Base-by-base conservation (phyloP, 495 filamentous ascomycete species). In the Lophiotrema nucula region DNA sequence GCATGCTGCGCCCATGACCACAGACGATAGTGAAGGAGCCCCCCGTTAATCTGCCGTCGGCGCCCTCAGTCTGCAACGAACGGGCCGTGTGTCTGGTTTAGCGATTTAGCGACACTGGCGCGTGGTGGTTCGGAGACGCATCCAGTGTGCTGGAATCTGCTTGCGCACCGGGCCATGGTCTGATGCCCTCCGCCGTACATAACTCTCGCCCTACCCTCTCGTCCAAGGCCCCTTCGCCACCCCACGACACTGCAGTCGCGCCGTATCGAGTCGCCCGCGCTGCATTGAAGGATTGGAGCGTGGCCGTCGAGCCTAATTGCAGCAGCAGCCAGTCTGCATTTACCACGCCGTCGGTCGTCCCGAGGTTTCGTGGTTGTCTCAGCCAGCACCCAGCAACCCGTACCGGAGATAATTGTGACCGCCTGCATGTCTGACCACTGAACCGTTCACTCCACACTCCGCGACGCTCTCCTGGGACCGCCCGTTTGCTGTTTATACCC, bases 291-390 rank as follows among this genome's bases (percentile, higher is more conserved):
- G 31, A 35, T 8, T 35, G 8, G 31, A 8, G 31, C 8, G 31
- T 35, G 31, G 15, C 31, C 22, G 18, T 33, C 41, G 49, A 53
- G 53, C 52, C 46, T 52, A 37, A 42, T 52, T 46, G 44, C 53
- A n/a, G n/a, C n/a, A 22, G 41, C 24, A 26, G 18, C 19, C 26
- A 12, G 28, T 44, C 18, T 45, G 35, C 39, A 8, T 38, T 55
- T 52, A 42, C 61, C 55, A 26, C 50, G 16, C 61, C 22, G 56
- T 51, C 55, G 48, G 61, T 55, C 55, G 48, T 57, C 53, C 53
- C 60, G 53, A 39, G 48, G 47, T 47, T 55, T 59, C 61, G 61
- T 53, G 37, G 39, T 27, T 58, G 61, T 64, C 55, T 64, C 60
- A 64, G 47, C 54, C 54, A 16, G 43, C 37, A 23, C 42, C 43